Evolutionary conservation across 768 basidiomycete species (phyloP), one percentile per base, ranked within the genome.

Genomic region (Pisolithus microcarpus): DNA sequence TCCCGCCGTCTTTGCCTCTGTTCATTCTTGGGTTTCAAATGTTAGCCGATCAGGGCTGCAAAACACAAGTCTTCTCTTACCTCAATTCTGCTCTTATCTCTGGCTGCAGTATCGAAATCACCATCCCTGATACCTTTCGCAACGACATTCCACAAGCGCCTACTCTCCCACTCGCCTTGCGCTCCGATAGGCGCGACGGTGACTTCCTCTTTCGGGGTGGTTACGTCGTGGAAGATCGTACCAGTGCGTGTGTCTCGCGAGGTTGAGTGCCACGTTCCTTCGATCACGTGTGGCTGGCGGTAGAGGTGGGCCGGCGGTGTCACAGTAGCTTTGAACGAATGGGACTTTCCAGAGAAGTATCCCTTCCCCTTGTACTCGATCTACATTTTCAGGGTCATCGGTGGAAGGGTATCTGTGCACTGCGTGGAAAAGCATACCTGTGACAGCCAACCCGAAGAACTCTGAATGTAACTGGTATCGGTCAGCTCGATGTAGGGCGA

Each of bases 331-430:
- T 92, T 94, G 80, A 93, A 96, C 3, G 83, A 75, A 71, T 99
- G 95, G 4, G 90, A 82, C 66, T 92, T 94, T 50, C 95, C 94
- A 34, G 82, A 80, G 65, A 97, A 91, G 72, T 94, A 98, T 24
- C 94, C 95, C 63, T 91, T 91, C 67, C 94, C 95, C 64, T 92
- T 91, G 77, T 95, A 98, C 57, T 95, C 91, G 66, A 97, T 84
- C 65, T 77, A 58, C 34, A 34, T 34, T 34, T n/a, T 62, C 65
- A 49, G 70, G 62, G 51, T 65, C 67, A 47, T 78, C 71, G 56
- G 73, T 57, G 37, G 28, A 42, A 2, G 23, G n/a, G 43, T 38
- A 7, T 30, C n/a, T 7, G 5, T 4, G 18, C 26, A 42, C 19
- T 5, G 2, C 15, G 21, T 30, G 1, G 19, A 21, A 6, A 23